Evolutionary conservation across 73 alveolate species (phyloP).

Genomic region (Paraurostyla sp.): DNA sequence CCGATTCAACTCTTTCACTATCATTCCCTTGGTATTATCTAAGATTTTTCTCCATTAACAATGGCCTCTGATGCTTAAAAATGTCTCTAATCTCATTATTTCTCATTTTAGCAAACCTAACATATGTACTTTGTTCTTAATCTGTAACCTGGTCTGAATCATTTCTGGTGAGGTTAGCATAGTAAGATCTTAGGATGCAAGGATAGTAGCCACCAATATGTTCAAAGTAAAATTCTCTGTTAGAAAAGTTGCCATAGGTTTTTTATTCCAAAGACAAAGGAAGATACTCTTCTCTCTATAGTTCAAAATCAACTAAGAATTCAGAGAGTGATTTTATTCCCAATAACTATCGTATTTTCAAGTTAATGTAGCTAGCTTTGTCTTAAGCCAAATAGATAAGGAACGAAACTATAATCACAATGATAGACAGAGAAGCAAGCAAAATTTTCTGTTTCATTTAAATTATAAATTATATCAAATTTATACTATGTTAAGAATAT

Average conservation of each 20-base stretch:
- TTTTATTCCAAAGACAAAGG: not conserved
- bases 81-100: not conserved
- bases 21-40: not conserved
- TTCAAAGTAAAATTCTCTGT: not conserved
- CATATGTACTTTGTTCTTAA: too few species aligned
- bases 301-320: conserved; percentile 17
- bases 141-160: not conserved
- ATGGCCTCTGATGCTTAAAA: not conserved
- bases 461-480: too few species aligned
- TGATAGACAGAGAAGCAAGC: not conserved
- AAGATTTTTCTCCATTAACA: not conserved
- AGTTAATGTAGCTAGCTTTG: not conserved
- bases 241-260: not conserved
- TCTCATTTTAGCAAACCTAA: not conserved
- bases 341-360: not conserved
- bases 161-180: not conserved
- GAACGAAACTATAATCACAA: not conserved
- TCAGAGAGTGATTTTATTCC: not conserved
- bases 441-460: too few species aligned
- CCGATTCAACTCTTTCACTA: too few species aligned
- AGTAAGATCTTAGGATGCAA: not conserved
- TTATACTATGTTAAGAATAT: too few species aligned
- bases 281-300: not conserved
- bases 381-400: not conserved
- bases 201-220: conserved; percentile 1